These are phyloP conservation scores for Hyphopichia khmerensis DNA, from an alignment of 1,139 yeast genomes.

Conservation along the genomic window DNA sequence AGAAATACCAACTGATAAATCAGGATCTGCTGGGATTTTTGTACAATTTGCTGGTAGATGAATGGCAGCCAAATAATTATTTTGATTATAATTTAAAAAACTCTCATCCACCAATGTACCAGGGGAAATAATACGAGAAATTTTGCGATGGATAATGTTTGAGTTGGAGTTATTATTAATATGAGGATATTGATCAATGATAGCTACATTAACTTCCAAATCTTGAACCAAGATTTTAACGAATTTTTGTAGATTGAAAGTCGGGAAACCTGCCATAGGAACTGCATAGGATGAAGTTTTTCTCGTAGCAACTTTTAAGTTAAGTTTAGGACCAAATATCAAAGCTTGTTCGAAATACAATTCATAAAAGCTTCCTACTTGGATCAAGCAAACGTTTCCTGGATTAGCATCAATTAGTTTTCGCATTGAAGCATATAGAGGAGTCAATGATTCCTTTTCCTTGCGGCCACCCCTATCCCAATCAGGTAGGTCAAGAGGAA, in stretches of 20 bases:
- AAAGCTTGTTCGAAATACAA: constrained; percentile 87
- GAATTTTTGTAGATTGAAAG: constrained; percentile 66
- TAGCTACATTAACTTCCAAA: constrained; percentile 68
- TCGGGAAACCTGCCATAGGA: constrained; percentile 93
- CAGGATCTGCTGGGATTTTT: constrained; percentile 43
- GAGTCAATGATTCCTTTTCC: constrained; percentile 28
- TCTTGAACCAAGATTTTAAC: constrained; percentile 72
- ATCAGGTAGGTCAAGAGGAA: constrained; percentile 6
- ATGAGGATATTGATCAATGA: constrained; percentile 64
- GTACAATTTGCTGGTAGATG: constrained; percentile 53
- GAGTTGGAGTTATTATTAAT: constrained; percentile 19
- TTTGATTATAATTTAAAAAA: constrained; percentile 68
- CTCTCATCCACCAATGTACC: constrained; percentile 92
- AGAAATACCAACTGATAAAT: constrained; percentile 63
- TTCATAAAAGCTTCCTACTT: constrained; percentile 88
- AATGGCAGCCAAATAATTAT: constrained; percentile 69
- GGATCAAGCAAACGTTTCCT: constrained; percentile 77
- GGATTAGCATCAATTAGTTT: constrained; percentile 41
- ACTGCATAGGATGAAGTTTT: constrained; percentile 49
- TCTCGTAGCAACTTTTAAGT: constrained; percentile 48
- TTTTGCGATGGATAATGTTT: constrained; percentile 58
- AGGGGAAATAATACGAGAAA: constrained; percentile 82
- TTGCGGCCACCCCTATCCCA: constrained; percentile 48
- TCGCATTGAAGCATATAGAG: constrained; percentile 36
- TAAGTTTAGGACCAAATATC: constrained; percentile 66